phyloP scores from a whole-genome alignment of 257 asterid species.

The Solanum neorickii region DNA sequence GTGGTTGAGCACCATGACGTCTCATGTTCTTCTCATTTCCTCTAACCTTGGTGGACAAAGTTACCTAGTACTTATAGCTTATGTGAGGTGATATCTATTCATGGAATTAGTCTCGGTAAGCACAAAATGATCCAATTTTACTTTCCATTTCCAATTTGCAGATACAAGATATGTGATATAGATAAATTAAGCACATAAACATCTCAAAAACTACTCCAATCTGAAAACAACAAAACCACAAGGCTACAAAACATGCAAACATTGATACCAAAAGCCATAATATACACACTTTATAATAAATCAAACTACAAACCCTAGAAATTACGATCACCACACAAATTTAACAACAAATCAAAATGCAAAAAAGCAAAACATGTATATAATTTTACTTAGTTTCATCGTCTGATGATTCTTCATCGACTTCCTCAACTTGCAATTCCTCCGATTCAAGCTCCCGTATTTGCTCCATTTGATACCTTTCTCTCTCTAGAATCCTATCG shows the following conservation, averaged over 20 bases:
- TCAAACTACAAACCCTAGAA: neutral
- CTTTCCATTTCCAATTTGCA: neutral
- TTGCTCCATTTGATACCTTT: slow-evolving; percentile 65
- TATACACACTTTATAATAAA: neutral
- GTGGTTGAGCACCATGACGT: neutral
- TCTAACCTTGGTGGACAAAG: neutral
- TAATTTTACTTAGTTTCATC: slow-evolving; percentile 8
- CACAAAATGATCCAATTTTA: neutral
- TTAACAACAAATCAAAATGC: neutral
- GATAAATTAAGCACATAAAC: neutral
- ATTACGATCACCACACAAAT: neutral
- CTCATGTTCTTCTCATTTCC: neutral
- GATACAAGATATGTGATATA: neutral
- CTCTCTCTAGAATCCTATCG: slow-evolving; percentile 42
- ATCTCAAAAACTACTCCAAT: neutral
- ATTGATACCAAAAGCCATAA: neutral
- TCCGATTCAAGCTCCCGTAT: slow-evolving; percentile 58
- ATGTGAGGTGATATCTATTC: neutral
- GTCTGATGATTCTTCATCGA: slow-evolving; percentile 22
- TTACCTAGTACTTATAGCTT: neutral
- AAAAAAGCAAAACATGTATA: neutral
- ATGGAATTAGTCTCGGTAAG: neutral
- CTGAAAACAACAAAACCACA: neutral
- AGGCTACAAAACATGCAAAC: neutral
- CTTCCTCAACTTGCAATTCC: slow-evolving; percentile 74